These are phyloP conservation scores for Yamadazyma atlantica DNA, from an alignment of 1,139 yeast genomes.

Conservation along the genomic window DNA sequence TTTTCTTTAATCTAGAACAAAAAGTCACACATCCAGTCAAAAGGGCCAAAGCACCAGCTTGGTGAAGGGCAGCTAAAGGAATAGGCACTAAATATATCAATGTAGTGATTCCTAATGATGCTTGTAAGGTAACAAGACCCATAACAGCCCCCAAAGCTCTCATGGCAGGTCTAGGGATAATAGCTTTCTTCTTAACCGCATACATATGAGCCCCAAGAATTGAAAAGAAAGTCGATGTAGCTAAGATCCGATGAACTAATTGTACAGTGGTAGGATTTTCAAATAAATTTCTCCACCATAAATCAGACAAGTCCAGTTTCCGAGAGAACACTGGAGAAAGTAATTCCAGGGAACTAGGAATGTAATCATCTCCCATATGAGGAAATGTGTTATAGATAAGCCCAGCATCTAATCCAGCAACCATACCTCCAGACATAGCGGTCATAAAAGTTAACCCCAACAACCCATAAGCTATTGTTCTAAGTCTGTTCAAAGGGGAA, in stretches of 20 bases:
- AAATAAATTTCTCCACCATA: slow-evolving; percentile 87
- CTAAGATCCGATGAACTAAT: slow-evolving; percentile 83
- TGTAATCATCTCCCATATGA: slow-evolving; percentile 81
- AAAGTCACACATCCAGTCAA: slow-evolving; percentile 75
- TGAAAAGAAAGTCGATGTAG: slow-evolving; percentile 74
- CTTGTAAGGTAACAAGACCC: slow-evolving; percentile 85
- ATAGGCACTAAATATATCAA: slow-evolving; percentile 88
- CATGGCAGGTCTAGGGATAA: slow-evolving; percentile 58
- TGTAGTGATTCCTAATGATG: slow-evolving; percentile 80
- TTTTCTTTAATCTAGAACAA: slow-evolving; percentile 67
- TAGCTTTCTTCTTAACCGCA: slow-evolving; percentile 52
- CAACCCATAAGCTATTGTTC: slow-evolving; percentile 54
- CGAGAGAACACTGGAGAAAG: slow-evolving; percentile 76
- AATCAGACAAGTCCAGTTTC: slow-evolving; percentile 64
- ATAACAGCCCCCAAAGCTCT: slow-evolving; percentile 64
- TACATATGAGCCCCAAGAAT: slow-evolving; percentile 67
- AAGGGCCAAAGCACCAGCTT: slow-evolving; percentile 93
- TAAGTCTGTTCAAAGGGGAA: slow-evolving; percentile 58
- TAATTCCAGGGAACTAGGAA: slow-evolving; percentile 74
- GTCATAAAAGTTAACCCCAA: slow-evolving; percentile 75
- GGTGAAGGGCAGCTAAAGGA: slow-evolving; percentile 92
- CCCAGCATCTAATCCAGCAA: slow-evolving; percentile 98
- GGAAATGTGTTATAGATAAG: slow-evolving; percentile 95
- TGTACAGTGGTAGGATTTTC: slow-evolving; percentile 98
- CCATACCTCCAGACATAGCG: slow-evolving; percentile 97